Base-by-base conservation (phyloP, 2,329 filamentous ascomycete species). In the Calonectria ilicicola region DNA sequence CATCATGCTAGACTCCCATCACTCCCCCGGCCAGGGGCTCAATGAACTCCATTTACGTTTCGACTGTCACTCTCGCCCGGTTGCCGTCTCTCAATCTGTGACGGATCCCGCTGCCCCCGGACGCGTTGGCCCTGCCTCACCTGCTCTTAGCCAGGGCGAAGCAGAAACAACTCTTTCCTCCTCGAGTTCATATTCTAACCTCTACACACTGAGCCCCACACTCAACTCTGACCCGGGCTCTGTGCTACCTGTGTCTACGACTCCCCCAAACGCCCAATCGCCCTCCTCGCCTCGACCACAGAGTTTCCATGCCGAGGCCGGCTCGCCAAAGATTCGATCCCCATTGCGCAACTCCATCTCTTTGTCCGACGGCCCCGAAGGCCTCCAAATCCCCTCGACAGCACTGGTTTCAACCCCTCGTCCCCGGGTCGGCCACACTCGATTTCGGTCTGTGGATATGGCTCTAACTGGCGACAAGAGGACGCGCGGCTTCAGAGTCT, bases 381-480 rank as follows among this genome's bases (percentile, higher is more conserved):
- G 63, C 47, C 62, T 72, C 47, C 69, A 70, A 35, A 26, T 63
- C 60, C 75, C 78, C 49, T 70, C 73, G 64, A 69, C 63, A 23
- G 53, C 58, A 40, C 29, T 32, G 40, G 46, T 40, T 29, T 27
- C 75, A 29, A 67, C 40, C 49, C 58, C 71, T 71, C 65, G 73
- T 27, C 63, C 73, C 4, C 68, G 40, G 27, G 17, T 60, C 17
- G 67, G 72, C 29, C 67, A 72, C 19, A 60, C 49, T 21, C 70
- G 74, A 35, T 72, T 75, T 19, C 56, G 84, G 81, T 64, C 83
- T 82, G 17, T 84, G 77, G 74, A 78, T 32, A 81, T 80, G 82
- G 77, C 77, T 63, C 80, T 80, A 40, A 83, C 82, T 63, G 77
- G 80, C 67, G 80, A 83, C 75, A 81, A 75, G 64, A 78, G 71